A percentile compares a stretch with the other conserved stretches of the same genome.
phyloP scores from a whole-genome alignment of 2,329 filamentous ascomycete genomes.

The Xylaria hypoxylon region DNA sequence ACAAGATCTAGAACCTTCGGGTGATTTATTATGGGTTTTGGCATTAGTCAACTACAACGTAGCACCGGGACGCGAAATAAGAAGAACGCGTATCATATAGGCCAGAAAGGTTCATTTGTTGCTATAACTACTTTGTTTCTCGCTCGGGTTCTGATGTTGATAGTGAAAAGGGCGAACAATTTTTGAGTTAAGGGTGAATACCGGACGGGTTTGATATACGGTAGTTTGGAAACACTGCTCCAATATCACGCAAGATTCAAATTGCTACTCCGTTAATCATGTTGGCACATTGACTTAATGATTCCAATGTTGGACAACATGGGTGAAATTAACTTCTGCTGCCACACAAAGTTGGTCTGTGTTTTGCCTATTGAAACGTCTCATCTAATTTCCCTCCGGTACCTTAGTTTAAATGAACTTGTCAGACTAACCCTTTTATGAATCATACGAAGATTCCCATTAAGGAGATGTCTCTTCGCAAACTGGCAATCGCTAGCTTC shows the following conservation, averaged over 20 bases:
- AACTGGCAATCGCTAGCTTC: not conserved
- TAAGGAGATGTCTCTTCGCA: not conserved
- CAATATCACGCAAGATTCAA: not conserved
- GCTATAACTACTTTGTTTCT: too few relatives aligned
- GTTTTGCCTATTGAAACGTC: constrained; percentile 13
- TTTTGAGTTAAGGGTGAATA: not conserved
- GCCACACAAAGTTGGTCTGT: not conserved
- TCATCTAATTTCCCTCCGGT: constrained; percentile 6
- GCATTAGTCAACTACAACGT: not conserved
- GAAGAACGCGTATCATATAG: too few relatives aligned
- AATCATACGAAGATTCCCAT: not conserved
- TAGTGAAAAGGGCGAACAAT: not conserved
- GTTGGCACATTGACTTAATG: not conserved
- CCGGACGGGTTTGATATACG: not conserved
- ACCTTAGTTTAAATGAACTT: not conserved
- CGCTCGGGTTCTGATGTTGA: too few relatives aligned
- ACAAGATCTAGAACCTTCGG: not conserved
- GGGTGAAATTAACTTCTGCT: not conserved
- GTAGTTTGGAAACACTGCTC: not conserved
- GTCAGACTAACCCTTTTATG: not conserved
- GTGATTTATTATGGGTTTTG: constrained; percentile 2
- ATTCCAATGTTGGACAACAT: not conserved
- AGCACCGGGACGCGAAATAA: not conserved
- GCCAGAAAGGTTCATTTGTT: too few relatives aligned
- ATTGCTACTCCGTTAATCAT: not conserved